These are phyloP conservation scores for Candida incommunis DNA, from an alignment of 805 yeast species.

Conservation along the genomic window DNA sequence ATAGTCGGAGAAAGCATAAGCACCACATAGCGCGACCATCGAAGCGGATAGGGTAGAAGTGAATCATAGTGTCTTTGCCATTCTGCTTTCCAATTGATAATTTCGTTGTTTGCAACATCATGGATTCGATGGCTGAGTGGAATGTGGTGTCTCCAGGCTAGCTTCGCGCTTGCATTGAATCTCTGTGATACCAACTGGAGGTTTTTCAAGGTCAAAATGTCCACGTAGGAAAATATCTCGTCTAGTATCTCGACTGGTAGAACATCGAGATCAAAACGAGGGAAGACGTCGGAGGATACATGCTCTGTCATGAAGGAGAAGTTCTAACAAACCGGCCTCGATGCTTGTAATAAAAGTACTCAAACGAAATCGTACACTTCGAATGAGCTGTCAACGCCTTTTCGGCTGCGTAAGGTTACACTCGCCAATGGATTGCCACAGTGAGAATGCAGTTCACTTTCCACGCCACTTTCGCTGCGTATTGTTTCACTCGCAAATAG, in stretches of 20 bases:
- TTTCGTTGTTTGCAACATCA: not conserved
- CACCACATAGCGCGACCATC: not conserved
- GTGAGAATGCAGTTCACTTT: too few relatives aligned
- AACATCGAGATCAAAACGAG: not conserved
- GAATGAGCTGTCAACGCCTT: too few relatives aligned
- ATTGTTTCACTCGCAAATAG: too few relatives aligned
- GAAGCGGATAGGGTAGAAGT: not conserved
- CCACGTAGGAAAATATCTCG: slow-evolving; percentile 14
- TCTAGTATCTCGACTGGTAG: slow-evolving; percentile 18
- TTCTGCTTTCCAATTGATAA: not conserved
- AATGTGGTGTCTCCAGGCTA: not conserved
- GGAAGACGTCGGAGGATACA: too few relatives aligned
- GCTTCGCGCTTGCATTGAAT: not conserved
- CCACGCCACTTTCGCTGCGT: too few relatives aligned
- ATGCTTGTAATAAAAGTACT: too few relatives aligned
- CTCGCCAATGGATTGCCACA: too few relatives aligned
- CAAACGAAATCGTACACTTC: too few relatives aligned
- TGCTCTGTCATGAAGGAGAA: too few relatives aligned
- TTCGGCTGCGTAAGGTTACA: too few relatives aligned
- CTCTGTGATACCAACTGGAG: not conserved
- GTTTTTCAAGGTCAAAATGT: slow-evolving; percentile 6
- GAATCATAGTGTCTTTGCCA: not conserved
- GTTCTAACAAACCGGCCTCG: too few relatives aligned
- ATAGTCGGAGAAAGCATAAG: not conserved
- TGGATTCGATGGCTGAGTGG: not conserved